Conservation (phyloP, 192 early-diverging fungal genomes). For the Coemansia sp. region DNA sequence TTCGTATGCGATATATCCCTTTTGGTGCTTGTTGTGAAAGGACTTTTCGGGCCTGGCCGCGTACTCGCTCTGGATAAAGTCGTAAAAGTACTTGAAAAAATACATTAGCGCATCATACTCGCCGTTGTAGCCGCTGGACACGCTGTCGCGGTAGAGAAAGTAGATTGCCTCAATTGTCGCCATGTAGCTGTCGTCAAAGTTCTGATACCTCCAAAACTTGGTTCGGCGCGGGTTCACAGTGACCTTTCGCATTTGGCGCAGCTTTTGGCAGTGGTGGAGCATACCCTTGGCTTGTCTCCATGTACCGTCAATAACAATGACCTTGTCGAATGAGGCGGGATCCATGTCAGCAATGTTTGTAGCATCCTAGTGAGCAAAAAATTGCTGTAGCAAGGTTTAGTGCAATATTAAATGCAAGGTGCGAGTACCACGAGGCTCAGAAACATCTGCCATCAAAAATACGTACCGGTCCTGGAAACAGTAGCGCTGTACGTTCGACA, state of each 20-base stretch:
- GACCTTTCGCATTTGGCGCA: constrained; percentile 59
- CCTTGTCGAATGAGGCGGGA: constrained; percentile 63
- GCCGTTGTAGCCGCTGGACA: constrained; percentile 63
- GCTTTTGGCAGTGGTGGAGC: constrained; percentile 51
- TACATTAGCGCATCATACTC: constrained; percentile 87
- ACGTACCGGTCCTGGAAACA: constrained; percentile 78
- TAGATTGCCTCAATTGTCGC: constrained; percentile 97
- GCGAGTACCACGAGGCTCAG: neutral
- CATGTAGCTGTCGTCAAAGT: constrained; percentile 67
- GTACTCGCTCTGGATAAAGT: constrained; percentile 81
- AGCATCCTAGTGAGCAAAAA: constrained; percentile 57
- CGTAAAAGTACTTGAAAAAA: constrained; percentile 90
- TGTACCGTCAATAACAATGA: constrained; percentile 94
- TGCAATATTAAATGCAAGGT: neutral
- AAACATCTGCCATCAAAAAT: neutral
- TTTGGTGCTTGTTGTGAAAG: constrained; percentile 60
- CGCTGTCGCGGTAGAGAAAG: constrained; percentile 85
- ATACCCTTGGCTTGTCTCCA: constrained; percentile 83
- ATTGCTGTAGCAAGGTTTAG: constrained; percentile 9
- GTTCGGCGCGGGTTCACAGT: constrained; percentile 75
- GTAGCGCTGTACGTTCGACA: constrained; percentile 67
- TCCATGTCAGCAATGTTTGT: constrained; percentile 69
- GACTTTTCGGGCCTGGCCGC: constrained; percentile 56
- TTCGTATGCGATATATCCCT: constrained; percentile 64
- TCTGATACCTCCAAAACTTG: constrained; percentile 91